Conservation (phyloP, 2,329 filamentous ascomycete species). For the Neofusicoccum cordaticola region DNA sequence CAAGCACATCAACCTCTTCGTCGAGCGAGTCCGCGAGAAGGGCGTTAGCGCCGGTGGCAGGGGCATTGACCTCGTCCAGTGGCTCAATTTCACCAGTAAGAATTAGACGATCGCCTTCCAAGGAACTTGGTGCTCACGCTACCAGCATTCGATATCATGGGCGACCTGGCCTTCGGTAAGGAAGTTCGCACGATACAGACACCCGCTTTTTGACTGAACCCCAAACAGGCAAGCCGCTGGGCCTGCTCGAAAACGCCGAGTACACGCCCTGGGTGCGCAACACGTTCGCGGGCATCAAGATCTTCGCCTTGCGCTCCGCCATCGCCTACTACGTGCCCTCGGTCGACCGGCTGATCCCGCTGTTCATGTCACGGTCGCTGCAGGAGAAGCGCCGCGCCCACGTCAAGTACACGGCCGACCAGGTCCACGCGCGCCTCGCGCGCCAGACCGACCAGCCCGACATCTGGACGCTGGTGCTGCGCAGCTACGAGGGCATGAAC, state of each 20-base stretch:
- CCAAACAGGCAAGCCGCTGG: conserved; percentile 23
- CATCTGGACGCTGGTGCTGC: conserved; percentile 30
- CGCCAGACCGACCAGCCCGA: not conserved
- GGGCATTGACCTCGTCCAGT: conserved; percentile 16
- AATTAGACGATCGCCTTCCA: too few relatives aligned
- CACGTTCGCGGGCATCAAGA: conserved; percentile 28
- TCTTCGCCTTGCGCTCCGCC: not conserved
- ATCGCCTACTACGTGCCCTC: not conserved
- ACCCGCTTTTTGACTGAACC: too few relatives aligned
- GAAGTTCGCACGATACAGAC: too few relatives aligned
- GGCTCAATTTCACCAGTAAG: conserved; percentile 30
- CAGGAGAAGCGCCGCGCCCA: not conserved
- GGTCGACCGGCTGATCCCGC: not conserved
- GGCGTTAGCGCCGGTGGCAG: conserved; percentile 20
- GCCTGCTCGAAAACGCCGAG: conserved; percentile 27
- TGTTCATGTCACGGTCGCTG: not conserved
- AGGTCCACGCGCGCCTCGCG: not conserved
- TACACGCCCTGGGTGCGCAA: conserved; percentile 27
- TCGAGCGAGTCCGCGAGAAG: conserved; percentile 31
- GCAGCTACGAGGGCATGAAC: conserved; percentile 24
- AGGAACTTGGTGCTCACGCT: too few relatives aligned
- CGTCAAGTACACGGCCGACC: not conserved
- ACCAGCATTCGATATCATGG: conserved; percentile 32
- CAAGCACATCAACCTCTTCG: conserved; percentile 40
- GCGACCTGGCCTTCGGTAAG: conserved; percentile 28